Conservation (phyloP, 2,329 filamentous ascomycete genomes). For the Fusarium aywerte region DNA sequence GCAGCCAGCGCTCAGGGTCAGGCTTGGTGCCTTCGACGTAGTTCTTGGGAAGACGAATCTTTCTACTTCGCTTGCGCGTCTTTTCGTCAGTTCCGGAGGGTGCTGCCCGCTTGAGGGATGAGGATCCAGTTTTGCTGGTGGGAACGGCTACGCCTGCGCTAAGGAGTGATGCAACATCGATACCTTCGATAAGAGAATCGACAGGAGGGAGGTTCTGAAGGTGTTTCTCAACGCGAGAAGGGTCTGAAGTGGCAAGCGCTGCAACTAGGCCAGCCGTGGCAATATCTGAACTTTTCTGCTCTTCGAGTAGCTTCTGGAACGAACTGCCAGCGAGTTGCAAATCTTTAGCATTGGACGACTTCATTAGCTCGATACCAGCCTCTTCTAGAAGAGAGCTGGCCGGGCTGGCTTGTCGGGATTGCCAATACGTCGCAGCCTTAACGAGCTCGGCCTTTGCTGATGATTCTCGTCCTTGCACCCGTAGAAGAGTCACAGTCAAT, state of each 20-base stretch:
- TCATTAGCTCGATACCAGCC: constrained; percentile 83
- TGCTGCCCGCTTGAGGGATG: constrained; percentile 62
- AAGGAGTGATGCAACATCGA: constrained; percentile 72
- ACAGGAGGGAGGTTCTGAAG: constrained; percentile 69
- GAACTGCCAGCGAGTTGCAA: constrained; percentile 78
- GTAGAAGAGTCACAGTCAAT: constrained; percentile 81
- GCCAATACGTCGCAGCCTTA: constrained; percentile 86
- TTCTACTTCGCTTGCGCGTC: constrained; percentile 66
- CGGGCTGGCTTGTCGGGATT: constrained; percentile 60
- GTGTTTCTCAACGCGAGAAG: constrained; percentile 65
- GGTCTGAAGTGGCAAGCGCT: constrained; percentile 73
- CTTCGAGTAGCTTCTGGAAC: constrained; percentile 76
- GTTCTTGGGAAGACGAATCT: constrained; percentile 74
- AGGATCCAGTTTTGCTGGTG: constrained; percentile 50
- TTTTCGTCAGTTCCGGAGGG: constrained; percentile 53
- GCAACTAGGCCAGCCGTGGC: constrained; percentile 88
- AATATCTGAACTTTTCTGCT: constrained; percentile 73
- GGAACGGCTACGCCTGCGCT: constrained; percentile 68
- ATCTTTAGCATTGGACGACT: constrained; percentile 76
- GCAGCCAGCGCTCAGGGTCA: constrained; percentile 94
- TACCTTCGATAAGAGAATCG: constrained; percentile 67
- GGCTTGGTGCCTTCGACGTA: constrained; percentile 81
- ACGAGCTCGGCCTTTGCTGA: constrained; percentile 79
- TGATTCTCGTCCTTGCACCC: constrained; percentile 75
- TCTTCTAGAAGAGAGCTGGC: constrained; percentile 78